Base-by-base conservation (phyloP, 2,329 filamentous ascomycete genomes). In the Elsinoe batatas region DNA sequence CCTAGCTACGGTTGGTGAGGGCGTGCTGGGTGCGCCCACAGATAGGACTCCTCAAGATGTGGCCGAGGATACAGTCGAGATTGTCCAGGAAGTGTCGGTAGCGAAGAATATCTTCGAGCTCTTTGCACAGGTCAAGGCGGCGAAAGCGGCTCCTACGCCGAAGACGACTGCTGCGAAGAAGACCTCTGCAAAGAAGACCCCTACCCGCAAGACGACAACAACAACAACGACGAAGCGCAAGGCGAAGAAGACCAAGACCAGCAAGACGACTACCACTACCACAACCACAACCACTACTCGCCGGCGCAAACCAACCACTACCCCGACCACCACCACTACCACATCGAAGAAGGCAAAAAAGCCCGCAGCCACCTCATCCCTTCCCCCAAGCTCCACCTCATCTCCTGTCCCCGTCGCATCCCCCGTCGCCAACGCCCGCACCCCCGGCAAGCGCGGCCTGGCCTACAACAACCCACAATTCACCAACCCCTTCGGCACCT, bases 391-490 rank as follows among this genome's bases (percentile, higher is more conserved):
- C 51, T 32, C 38, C 13, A 32, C 46, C 46, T 20, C 35, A 8
- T 44, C 30, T 15, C 5, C 40, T 15, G 2, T 44, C 40, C 40
- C 40, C n/a, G 18, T 22, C 42, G 49, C 15, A 32, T 18, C 53
- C 26, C 40, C 40, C 40, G 40, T 44, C 40, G n/a, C 40, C 40
- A 18, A 44, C 12, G 20, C 40, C 20, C 40, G 40, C 53, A 55
- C 38, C 12, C 13, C 20, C 36, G 65, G 67, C 63, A 84, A 85
- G 77, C 81, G 83, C 64, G 84, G 84, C 67, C 68, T 86, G 37
- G 77, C 79, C 54, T 87, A 82, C 76, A 86, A 85, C 68, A 71
- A 79, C 26, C 73, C 73, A 47, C 61, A 61, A n/a, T 30, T 44
- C 42, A 55, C 38, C 37, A 53, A 44, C 37, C 36, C 55, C 47